phyloP scores from a whole-genome alignment of 139 green algal genomes.

The Coccomyxa sp. region DNA sequence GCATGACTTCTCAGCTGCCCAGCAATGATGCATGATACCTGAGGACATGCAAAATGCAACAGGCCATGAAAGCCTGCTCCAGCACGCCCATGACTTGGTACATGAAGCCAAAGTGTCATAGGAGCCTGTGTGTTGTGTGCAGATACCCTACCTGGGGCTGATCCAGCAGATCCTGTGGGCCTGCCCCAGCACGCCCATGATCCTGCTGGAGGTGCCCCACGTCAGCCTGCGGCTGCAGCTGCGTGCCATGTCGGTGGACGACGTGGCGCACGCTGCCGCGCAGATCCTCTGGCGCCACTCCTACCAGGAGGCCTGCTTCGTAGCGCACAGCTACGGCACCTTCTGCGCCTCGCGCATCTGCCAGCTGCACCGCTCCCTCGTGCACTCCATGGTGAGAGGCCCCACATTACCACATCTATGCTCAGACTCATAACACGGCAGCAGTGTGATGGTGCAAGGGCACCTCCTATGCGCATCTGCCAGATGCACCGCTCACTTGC shows the following conservation, averaged over 20 bases:
- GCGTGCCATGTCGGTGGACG: conserved; percentile 25
- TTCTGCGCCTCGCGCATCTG: conserved; percentile 38
- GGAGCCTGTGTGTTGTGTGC: not conserved
- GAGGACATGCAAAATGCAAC: too few relatives aligned
- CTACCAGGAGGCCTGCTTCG: conserved; percentile 25
- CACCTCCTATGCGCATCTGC: not conserved
- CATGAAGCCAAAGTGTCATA: too few relatives aligned
- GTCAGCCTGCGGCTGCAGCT: conserved; percentile 33
- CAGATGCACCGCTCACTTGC: not conserved
- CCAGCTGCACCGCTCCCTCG: conserved; percentile 27
- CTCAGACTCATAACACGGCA: too few relatives aligned
- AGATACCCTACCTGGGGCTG: conserved; percentile 42
- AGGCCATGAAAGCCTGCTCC: too few relatives aligned
- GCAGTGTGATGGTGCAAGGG: not conserved
- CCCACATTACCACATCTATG: too few relatives aligned
- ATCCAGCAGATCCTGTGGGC: conserved; percentile 17
- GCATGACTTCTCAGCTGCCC: too few relatives aligned
- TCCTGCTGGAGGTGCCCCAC: conserved; percentile 34
- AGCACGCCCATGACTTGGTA: too few relatives aligned
- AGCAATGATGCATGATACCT: too few relatives aligned
- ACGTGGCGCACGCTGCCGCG: conserved; percentile 24
- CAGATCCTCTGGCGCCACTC: conserved; percentile 17
- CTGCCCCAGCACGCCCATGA: conserved; percentile 15
- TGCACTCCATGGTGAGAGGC: conserved; percentile 14
- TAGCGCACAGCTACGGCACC: conserved; percentile 49